These are phyloP conservation scores for Ophiostoma sp. DNA, from an alignment of 2,329 filamentous ascomycete species.

Conservation along the genomic window DNA sequence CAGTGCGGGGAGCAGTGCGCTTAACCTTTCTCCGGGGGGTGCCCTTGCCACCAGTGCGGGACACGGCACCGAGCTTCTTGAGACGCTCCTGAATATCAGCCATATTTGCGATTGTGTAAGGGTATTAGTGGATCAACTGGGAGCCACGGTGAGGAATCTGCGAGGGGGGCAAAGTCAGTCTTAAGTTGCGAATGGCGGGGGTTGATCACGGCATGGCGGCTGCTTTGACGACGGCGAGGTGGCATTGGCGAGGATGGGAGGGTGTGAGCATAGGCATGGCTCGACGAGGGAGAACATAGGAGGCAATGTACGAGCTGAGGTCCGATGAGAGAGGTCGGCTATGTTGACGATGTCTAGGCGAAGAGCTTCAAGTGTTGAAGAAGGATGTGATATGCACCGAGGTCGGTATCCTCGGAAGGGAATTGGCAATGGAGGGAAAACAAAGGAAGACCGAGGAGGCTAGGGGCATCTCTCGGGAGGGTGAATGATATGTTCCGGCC, in stretches of 20 bases:
- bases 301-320: neutral
- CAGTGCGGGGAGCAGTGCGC: conserved; percentile 89
- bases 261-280: neutral
- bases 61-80: conserved; percentile 53
- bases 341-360: neutral
- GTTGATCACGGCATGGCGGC: neutral
- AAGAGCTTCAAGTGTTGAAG: neutral
- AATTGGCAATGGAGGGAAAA: neutral
- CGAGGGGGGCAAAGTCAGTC: neutral
- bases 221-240: neutral
- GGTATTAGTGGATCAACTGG: conserved; percentile 21
- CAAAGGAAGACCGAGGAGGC: neutral
- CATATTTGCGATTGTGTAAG: conserved; percentile 37
- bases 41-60: conserved; percentile 84
- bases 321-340: neutral
- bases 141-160: conserved; percentile 22
- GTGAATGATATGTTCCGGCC: neutral
- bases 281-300: neutral
- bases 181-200: neutral
- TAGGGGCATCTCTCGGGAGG: neutral
- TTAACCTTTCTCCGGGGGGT: conserved; percentile 97
- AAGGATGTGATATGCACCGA: neutral
- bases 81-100: conserved; percentile 54
- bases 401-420: neutral
- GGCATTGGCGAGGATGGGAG: neutral